These are phyloP conservation scores for Ceratobasidium sp. DNA, from an alignment of 1,284 basidiomycete genomes.

Conservation along the genomic window DNA sequence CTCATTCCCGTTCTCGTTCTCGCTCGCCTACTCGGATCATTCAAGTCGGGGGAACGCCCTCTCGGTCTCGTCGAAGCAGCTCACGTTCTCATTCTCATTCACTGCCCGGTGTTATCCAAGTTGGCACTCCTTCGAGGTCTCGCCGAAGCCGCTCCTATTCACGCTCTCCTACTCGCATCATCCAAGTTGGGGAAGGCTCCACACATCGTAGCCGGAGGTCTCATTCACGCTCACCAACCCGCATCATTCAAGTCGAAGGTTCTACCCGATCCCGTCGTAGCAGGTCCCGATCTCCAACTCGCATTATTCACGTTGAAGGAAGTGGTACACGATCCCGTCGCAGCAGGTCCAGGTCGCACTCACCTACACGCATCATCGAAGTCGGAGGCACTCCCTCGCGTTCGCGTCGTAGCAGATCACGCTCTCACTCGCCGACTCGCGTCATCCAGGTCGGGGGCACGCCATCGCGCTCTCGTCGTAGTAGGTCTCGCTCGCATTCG, in stretches of 20 bases:
- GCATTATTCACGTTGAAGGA: background rate
- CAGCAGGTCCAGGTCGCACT: constrained; percentile 10
- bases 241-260: background rate
- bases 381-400: constrained; percentile 5
- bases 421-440: constrained; percentile 24
- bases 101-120: constrained; percentile 16
- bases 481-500: background rate
- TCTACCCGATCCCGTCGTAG: too few relatives aligned
- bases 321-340: background rate
- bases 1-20: constrained; percentile 8
- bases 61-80: background rate
- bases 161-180: background rate
- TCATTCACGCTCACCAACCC: too few relatives aligned
- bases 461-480: too few relatives aligned
- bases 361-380: constrained; percentile 25
- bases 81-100: constrained; percentile 24
- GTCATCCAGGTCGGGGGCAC: constrained; percentile 11
- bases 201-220: too few relatives aligned
- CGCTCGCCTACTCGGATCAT: constrained; percentile 22
- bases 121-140: constrained; percentile 3
- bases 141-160: constrained; percentile 6
- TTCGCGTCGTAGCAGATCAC: constrained; percentile 11
- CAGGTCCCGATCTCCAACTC: constrained; percentile 14
- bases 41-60: background rate
- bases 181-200: background rate